phyloP scores from a whole-genome alignment of 805 yeast species.

The Starmerella sp. region DNA sequence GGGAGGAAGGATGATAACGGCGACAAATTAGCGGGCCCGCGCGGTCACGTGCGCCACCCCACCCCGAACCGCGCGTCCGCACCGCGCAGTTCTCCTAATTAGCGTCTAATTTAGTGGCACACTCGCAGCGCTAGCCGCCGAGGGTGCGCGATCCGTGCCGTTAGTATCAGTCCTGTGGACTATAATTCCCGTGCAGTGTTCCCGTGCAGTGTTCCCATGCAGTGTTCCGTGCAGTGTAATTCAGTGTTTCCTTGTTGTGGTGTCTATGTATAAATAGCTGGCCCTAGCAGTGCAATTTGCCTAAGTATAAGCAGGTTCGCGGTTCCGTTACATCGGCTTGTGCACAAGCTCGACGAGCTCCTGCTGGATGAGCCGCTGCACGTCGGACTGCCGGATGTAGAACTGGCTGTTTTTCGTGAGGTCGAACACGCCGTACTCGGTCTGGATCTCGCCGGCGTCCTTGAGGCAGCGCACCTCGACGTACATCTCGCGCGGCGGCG shows the following conservation, averaged over 20 bases:
- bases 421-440: constrained; percentile 89
- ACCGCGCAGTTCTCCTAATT: too few species aligned
- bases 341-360: constrained; percentile 73
- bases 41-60: too few species aligned
- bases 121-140: too few species aligned
- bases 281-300: not conserved
- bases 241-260: not conserved
- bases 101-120: too few species aligned
- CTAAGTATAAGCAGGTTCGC: not conserved
- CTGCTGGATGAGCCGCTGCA: constrained; percentile 85
- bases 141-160: too few species aligned
- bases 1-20: not conserved
- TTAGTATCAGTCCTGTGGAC: not conserved
- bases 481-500: constrained; percentile 84
- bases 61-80: too few species aligned
- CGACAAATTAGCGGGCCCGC: not conserved
- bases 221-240: too few species aligned
- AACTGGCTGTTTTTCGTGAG: constrained; percentile 88
- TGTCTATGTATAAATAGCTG: too few species aligned
- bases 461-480: constrained; percentile 87
- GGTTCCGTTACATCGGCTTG: not conserved
- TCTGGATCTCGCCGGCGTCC: constrained; percentile 94
- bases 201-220: too few species aligned
- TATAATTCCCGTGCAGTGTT: too few species aligned
- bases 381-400: constrained; percentile 87